These are phyloP conservation scores for Pseudogymnoascus sp. DNA, from an alignment of 2,329 filamentous ascomycete species.

Conservation along the genomic window DNA sequence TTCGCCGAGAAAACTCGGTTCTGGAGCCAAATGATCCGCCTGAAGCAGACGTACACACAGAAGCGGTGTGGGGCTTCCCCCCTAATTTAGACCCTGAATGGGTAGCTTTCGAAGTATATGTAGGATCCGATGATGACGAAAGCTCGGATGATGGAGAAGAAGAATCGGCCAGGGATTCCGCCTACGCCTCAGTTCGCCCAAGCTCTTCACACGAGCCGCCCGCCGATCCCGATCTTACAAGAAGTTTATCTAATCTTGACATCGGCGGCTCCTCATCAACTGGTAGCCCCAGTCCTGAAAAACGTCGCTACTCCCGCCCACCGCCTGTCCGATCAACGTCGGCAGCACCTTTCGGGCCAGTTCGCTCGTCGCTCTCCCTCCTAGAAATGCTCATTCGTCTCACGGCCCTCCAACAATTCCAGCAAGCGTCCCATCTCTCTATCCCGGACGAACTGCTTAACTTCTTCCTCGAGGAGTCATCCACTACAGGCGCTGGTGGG, in stretches of 20 bases:
- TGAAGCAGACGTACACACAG: constrained; percentile 1
- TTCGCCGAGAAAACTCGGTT: constrained; percentile 25
- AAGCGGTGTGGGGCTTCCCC: constrained; percentile 46
- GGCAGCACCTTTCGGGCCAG: constrained; percentile 39
- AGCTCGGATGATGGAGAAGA: constrained; percentile 21
- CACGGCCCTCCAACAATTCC: constrained; percentile 66
- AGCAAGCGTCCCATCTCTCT: constrained; percentile 63
- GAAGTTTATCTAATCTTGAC: constrained; percentile 20
- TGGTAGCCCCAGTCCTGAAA: constrained; percentile 11
- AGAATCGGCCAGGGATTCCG: constrained; percentile 20
- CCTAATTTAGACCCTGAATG: constrained; percentile 64
- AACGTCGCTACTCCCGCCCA: neutral
- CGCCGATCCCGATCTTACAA: constrained; percentile 13
- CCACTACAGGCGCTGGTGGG: constrained; percentile 57
- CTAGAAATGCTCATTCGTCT: constrained; percentile 67
- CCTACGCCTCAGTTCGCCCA: constrained; percentile 19
- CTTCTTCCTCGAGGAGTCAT: constrained; percentile 65
- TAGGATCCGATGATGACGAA: constrained; percentile 48
- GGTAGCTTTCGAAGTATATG: constrained; percentile 67
- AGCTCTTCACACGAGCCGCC: constrained; percentile 17
- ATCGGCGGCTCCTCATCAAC: constrained; percentile 20
- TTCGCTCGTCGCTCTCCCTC: constrained; percentile 62
- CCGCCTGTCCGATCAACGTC: neutral
- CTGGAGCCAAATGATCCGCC: constrained; percentile 14
- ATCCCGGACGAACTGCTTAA: constrained; percentile 67